Evolutionary conservation across 192 early-diverging fungal genomes (phyloP).

Genomic region (Coemansia sp.): DNA sequence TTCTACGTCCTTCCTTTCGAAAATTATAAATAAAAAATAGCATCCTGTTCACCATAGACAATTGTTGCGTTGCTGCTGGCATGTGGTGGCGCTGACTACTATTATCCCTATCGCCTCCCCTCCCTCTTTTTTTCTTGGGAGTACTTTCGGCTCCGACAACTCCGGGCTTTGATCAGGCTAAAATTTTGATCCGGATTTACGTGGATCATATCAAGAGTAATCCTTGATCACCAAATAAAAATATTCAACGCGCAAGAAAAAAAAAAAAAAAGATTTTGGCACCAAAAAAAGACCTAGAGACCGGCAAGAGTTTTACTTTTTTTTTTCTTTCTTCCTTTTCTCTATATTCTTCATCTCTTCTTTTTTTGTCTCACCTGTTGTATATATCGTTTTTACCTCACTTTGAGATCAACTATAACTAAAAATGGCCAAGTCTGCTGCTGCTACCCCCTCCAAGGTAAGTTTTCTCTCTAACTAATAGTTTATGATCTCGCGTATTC

Average conservation of each 20-base stretch:
- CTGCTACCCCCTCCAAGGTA: slow-evolving; percentile 13
- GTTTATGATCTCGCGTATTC: not conserved
- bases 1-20: not conserved
- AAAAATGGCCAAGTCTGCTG: slow-evolving; percentile 34
- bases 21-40: slow-evolving; percentile 4
- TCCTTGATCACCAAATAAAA: not conserved
- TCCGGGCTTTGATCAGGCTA: not conserved
- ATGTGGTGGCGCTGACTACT: not conserved
- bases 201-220: not conserved
- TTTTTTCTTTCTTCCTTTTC: not conserved
- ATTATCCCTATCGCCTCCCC: too few species aligned
- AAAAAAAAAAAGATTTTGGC: slow-evolving; percentile 5
- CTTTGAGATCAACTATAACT: slow-evolving; percentile 8
- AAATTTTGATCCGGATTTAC: not conserved
- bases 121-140: too few species aligned
- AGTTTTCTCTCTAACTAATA: not conserved
- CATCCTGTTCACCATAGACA: not conserved
- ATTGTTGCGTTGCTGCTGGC: not conserved
- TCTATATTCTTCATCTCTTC: not conserved
- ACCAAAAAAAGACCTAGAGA: slow-evolving; percentile 4
- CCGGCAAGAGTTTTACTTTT: not conserved
- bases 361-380: slow-evolving; percentile 8
- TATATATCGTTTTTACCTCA: slow-evolving; percentile 10
- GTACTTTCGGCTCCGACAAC: not conserved
- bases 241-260: not conserved